Evolutionary conservation across 176 grass and related monocot genomes (phyloP).

Genomic region (Poa pratensis): DNA sequence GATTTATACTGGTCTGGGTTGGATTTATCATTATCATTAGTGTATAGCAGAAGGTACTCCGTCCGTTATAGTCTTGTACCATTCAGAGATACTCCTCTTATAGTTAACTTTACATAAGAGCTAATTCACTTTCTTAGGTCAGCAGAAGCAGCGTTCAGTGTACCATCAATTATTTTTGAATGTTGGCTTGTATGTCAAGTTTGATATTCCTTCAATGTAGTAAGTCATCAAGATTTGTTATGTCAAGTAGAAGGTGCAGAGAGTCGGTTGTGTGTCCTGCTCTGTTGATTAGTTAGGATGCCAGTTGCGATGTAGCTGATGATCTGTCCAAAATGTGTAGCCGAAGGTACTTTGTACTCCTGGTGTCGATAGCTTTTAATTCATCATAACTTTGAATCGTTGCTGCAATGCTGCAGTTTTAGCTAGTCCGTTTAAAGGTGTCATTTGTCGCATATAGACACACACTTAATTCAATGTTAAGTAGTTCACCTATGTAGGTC

Average conservation of each 20-base stretch:
- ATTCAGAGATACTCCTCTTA: background rate
- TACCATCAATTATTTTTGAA: background rate
- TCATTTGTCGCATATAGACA: background rate
- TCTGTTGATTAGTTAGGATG: background rate
- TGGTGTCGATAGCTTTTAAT: background rate
- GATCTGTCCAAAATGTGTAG: background rate
- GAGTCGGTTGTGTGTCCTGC: background rate
- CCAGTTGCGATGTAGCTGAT: background rate
- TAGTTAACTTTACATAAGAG: background rate
- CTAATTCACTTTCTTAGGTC: background rate
- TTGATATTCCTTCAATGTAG: background rate
- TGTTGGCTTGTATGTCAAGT: slow-evolving; percentile 1
- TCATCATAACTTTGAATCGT: background rate
- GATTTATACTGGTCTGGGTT: slow-evolving; percentile 4
- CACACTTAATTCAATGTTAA: background rate
- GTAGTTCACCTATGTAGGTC: background rate
- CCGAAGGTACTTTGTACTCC: background rate
- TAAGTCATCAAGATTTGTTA: slow-evolving; percentile 3
- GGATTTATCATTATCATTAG: background rate
- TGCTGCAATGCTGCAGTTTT: background rate
- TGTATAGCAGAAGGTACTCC: background rate
- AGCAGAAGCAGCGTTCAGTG: background rate
- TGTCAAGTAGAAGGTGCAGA: background rate
- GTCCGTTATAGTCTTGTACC: background rate
- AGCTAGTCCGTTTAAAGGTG: background rate